Base-by-base conservation (phyloP, 140 eudicot genomes). In the Cichorium intybus region DNA sequence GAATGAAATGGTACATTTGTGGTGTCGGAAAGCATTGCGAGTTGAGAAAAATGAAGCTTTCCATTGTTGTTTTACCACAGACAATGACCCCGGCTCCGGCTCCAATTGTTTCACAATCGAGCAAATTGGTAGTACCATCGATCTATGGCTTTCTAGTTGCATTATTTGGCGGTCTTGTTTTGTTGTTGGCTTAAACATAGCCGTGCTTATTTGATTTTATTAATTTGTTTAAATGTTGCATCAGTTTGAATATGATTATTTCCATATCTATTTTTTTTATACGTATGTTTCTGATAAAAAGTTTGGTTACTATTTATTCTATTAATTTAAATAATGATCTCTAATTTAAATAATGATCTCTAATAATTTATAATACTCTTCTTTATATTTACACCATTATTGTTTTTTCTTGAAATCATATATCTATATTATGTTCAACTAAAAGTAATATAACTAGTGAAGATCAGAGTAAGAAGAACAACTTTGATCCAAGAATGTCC, bases 1-100 rank as follows among this genome's bases (percentile, higher is more conserved):
- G 85, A 24, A 55, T 31, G 6, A 80, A 75, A 73, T 80, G 82
- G 85, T 80, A 80, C 65, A 76, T 80, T 48, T 75, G 85, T 62
- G 85, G 85, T 11, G 79, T 80, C 2, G 79, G 48, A 8, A 69
- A 80, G 29, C 79, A 71, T 0, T 80, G 81, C 12, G 72, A 74
- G 63, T 49, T 26, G 69, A 58, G 64, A 58, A 74, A 66, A 9
- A 70, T 59, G 68, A 70, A 70, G 59, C 68, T 70, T 47, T 52
- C 15, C 15, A 70, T 70, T 52, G 23, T 41, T 1, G 75, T 70
- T 68, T 33, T 56, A 43, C 74, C 74, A 21, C 79, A 74, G 33
- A 29, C 45, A n/a, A 48, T 65, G 79, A 10, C 74, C 21, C 74
- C 64, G 0, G 48, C 74, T 56, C 60, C 67, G 23, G 31, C 37